Conservation (phyloP, 1,284 basidiomycete species). For the Coniophora puteana region DNA sequence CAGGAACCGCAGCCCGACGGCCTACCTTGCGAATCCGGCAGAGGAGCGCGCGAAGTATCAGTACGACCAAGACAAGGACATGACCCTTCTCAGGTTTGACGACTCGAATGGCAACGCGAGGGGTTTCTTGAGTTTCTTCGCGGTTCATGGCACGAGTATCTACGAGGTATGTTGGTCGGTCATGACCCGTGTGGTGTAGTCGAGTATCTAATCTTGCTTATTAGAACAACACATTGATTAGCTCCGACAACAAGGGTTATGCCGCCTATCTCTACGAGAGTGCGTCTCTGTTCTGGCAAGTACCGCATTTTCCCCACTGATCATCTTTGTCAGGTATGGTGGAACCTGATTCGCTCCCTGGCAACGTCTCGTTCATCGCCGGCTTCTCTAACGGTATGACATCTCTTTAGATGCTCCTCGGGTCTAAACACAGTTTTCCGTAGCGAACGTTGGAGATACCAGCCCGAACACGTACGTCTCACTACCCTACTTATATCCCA, state of each 20-base stretch:
- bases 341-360: constrained; percentile 63
- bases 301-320: background rate
- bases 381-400: constrained; percentile 67
- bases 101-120: constrained; percentile 51
- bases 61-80: constrained; percentile 69
- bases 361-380: constrained; percentile 69
- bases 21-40: constrained; percentile 70
- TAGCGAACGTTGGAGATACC: constrained; percentile 77
- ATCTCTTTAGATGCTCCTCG: constrained; percentile 5
- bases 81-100: constrained; percentile 64
- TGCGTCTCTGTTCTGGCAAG: too few species aligned
- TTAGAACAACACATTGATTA: constrained; percentile 76
- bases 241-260: constrained; percentile 81
- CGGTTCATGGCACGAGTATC: constrained; percentile 78
- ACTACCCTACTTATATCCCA: background rate
- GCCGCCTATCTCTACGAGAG: constrained; percentile 75
- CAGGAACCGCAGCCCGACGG: constrained; percentile 70
- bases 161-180: constrained; percentile 55
- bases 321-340: too few species aligned
- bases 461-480: constrained; percentile 68
- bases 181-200: background rate
- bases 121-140: constrained; percentile 73
- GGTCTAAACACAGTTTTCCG: constrained; percentile 5
- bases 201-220: background rate
- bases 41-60: constrained; percentile 63